Base-by-base conservation (phyloP, 306 rosid genomes). In the Medicago arabica region DNA sequence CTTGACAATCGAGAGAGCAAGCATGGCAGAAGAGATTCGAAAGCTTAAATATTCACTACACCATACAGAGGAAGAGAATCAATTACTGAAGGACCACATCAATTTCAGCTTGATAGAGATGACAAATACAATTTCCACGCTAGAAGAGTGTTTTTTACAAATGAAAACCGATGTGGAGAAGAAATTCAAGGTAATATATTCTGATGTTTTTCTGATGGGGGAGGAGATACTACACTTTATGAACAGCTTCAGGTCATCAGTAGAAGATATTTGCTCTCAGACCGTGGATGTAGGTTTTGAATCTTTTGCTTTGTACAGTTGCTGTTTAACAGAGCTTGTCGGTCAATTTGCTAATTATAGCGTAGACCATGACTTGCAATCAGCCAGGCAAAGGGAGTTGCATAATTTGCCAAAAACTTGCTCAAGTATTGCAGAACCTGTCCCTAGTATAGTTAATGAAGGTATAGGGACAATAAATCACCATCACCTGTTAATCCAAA, bases 121-220 rank as follows among this genome's bases (percentile, higher is more conserved):
- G 64, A 71, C 62, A 78, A 87, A 81, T 80, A 82, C 85, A 50
- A 44, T 90, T 58, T 82, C 95, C 67, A 78, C 34, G 28, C 90
- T 90, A 67, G 89, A 92, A 87, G 86, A 82, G 49, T 80, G 83
- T 82, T 82, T 90, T 79, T 72, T 69, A 79, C 87, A 94, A 82
- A 83, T 83, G 80, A 88, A 92, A 80, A 79, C 74, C n/a, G 93
- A 85, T 40, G 85, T 87, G 55, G 92, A 92, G 77, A 87, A 88
- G 71, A 85, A 76, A 71, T 68, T 91, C 67, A 50, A 65, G 61
- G 31, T 25, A n/a, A 60, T 87, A 64, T 84, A 75, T 83, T 85
- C 92, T 60, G 87, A 90, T 76, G 71, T 83, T 78, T 53, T 64
- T 68, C 59, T 83, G 41, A 65, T 78, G 77, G 88, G 86, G 75